These are phyloP conservation scores for Ascochyta pisi DNA, from an alignment of 2,329 filamentous ascomycete species.

Conservation along the genomic window DNA sequence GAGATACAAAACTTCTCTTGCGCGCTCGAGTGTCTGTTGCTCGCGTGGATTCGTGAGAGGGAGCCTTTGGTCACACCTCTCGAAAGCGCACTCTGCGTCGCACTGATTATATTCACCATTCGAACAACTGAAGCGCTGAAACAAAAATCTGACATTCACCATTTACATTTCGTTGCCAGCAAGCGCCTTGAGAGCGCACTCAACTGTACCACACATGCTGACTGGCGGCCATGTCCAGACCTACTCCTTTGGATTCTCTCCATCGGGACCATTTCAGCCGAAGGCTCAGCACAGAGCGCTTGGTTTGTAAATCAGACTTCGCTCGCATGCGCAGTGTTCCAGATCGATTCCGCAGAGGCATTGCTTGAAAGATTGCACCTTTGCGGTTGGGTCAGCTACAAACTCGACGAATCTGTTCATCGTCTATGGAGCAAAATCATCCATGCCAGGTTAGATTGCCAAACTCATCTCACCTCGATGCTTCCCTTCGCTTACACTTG, in stretches of 20 bases:
- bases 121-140: constrained; percentile 45
- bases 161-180: constrained; percentile 42
- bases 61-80: constrained; percentile 36
- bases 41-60: constrained; percentile 42
- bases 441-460: constrained; percentile 46
- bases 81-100: constrained; percentile 46
- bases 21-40: constrained; percentile 40
- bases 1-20: constrained; percentile 48
- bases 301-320: constrained; percentile 47
- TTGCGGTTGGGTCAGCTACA: constrained; percentile 49
- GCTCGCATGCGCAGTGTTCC: constrained; percentile 42
- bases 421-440: constrained; percentile 41
- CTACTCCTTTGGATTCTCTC: constrained; percentile 48
- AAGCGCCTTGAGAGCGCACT: constrained; percentile 45
- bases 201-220: constrained; percentile 38
- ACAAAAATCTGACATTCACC: constrained; percentile 30
- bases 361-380: constrained; percentile 41
- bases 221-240: constrained; percentile 44
- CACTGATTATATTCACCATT: constrained; percentile 47
- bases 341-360: constrained; percentile 32
- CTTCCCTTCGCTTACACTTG: constrained; percentile 44
- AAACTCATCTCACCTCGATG: constrained; percentile 30
- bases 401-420: constrained; percentile 42
- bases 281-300: constrained; percentile 37
- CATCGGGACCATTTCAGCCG: constrained; percentile 45